These are phyloP conservation scores for Mycothermus thermophilus DNA, from an alignment of 495 filamentous ascomycete species.

Conservation along the genomic window DNA sequence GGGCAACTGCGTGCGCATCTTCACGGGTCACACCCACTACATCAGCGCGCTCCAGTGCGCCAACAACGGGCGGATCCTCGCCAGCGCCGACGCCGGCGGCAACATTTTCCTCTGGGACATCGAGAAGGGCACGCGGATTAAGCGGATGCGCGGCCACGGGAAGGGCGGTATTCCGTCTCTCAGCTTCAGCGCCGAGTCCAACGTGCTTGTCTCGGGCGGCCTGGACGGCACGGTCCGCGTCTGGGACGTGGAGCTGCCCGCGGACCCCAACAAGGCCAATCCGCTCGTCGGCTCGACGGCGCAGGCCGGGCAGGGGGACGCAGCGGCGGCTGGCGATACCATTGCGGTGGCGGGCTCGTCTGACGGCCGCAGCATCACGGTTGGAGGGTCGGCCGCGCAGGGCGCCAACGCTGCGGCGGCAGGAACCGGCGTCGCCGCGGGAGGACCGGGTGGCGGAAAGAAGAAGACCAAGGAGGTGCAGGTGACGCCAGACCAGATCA, in stretches of 20 bases:
- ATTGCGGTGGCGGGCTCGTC: conserved; percentile 35
- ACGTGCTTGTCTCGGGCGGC: conserved; percentile 72
- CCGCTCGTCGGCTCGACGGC: conserved; percentile 26
- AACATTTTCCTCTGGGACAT: conserved; percentile 91
- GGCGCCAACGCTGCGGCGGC: conserved; percentile 13
- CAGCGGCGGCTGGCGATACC: conserved; percentile 29
- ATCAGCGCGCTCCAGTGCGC: conserved; percentile 72
- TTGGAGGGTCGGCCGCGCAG: conserved; percentile 21
- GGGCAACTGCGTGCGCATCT: conserved; percentile 76
- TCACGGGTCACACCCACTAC: conserved; percentile 77
- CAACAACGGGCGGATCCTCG: conserved; percentile 74
- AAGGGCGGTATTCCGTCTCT: conserved; percentile 90
- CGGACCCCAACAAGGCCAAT: conserved; percentile 30
- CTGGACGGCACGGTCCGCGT: conserved; percentile 85
- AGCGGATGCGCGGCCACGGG: conserved; percentile 86
- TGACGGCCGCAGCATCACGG: conserved; percentile 21
- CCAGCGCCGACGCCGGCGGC: conserved; percentile 71
- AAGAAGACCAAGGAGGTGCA: conserved; percentile 83
- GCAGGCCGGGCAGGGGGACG: conserved; percentile 39
- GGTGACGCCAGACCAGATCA: conserved; percentile 84
- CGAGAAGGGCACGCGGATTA: conserved; percentile 62
- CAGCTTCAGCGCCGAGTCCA: conserved; percentile 81
- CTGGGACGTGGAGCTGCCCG: conserved; percentile 70
- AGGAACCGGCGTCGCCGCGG: conserved; percentile 22
- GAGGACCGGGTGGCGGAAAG: conserved; percentile 44